Evolutionary conservation across 2,329 filamentous ascomycete genomes (phyloP).

Genomic region (Aspergillus floridensis): DNA sequence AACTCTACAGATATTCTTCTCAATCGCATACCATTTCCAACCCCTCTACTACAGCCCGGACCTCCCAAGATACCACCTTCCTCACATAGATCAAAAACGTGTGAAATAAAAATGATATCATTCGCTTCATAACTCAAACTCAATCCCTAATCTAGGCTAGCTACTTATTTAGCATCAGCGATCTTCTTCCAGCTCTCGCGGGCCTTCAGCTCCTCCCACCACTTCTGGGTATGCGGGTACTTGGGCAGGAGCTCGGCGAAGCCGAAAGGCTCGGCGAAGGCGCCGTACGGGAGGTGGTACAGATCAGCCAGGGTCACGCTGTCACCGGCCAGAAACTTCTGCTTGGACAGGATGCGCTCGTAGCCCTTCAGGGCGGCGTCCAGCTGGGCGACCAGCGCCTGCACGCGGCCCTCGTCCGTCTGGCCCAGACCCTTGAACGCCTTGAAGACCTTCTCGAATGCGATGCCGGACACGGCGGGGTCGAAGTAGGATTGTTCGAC

Average conservation of each 20-base stretch:
- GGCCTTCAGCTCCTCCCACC: conserved; percentile 15
- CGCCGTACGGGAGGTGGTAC: conserved; percentile 14
- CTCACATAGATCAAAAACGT: no score
- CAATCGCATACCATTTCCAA: no score
- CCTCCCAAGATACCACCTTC: no score
- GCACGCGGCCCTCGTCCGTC: conserved; percentile 14
- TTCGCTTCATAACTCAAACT: not conserved
- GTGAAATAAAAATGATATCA: not conserved
- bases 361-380: conserved; percentile 15
- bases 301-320: conserved; percentile 17
- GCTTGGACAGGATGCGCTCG: conserved; percentile 20
- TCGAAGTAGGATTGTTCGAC: conserved; percentile 28
- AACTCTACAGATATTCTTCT: no score
- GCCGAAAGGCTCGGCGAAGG: conserved; percentile 13
- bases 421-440: conserved; percentile 8
- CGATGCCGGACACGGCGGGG: conserved; percentile 10
- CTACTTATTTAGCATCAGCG: not conserved
- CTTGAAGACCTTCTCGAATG: conserved; percentile 20
- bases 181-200: conserved; percentile 14
- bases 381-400: conserved; percentile 11
- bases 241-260: conserved; percentile 13
- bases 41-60: no score
- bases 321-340: conserved; percentile 21
- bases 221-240: conserved; percentile 13
- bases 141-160: not conserved